Percentiles rank a stretch among this genome's conserved stretches.
These are phyloP conservation scores for Onygena corvina DNA, from an alignment of 2,329 filamentous ascomycete genomes.

Conservation along the genomic window DNA sequence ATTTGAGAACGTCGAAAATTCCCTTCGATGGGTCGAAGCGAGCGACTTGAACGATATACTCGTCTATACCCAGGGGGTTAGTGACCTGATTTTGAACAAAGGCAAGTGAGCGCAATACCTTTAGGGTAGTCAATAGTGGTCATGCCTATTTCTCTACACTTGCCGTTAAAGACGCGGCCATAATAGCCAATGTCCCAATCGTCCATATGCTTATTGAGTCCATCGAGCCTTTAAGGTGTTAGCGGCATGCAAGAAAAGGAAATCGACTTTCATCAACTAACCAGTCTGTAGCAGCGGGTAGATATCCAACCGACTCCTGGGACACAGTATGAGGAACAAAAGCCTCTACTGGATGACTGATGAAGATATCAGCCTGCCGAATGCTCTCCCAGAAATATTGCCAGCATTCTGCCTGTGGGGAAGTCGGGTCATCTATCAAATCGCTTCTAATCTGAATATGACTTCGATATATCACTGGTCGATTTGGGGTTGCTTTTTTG, in stretches of 20 bases:
- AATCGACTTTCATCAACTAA: conserved; percentile 21
- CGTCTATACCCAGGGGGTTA: conserved; percentile 31
- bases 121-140: conserved; percentile 30
- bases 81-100: conserved; percentile 31
- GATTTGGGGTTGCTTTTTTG: conserved; percentile 56
- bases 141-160: conserved; percentile 45
- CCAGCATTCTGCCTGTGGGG: conserved; percentile 64
- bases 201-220: conserved; percentile 62
- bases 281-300: conserved; percentile 75
- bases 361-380: conserved; percentile 61
- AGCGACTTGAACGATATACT: conserved; percentile 69
- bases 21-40: conserved; percentile 77
- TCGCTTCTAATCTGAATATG: conserved; percentile 75
- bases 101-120: conserved; percentile 15
- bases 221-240: conserved; percentile 50
- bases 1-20: conserved; percentile 62
- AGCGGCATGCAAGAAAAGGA: background rate
- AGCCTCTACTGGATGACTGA: conserved; percentile 64
- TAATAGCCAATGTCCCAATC: conserved; percentile 63
- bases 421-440: conserved; percentile 49
- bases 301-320: conserved; percentile 54
- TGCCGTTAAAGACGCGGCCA: conserved; percentile 58
- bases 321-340: conserved; percentile 63
- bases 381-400: conserved; percentile 62
- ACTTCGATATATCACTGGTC: conserved; percentile 67